A percentile compares a stretch with the other conserved stretches of the same genome.
phyloP scores from a whole-genome alignment of 768 basidiomycete genomes.

The Xerocomellus chrysenteron region DNA sequence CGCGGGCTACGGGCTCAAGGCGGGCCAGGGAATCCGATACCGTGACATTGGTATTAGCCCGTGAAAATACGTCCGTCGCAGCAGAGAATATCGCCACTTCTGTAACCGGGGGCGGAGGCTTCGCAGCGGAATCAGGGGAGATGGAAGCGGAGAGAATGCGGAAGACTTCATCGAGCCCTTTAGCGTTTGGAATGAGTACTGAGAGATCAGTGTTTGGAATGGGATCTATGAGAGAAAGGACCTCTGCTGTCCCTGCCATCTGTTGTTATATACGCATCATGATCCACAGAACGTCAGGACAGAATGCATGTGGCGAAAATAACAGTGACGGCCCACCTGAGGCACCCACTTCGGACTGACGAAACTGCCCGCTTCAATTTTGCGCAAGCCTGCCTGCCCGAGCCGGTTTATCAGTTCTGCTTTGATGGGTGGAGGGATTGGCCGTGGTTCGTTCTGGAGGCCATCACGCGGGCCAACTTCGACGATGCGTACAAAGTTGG shows the following conservation, averaged over 20 bases:
- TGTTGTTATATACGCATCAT: slow-evolving; percentile 31
- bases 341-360: slow-evolving; percentile 94
- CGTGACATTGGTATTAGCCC: slow-evolving; percentile 81
- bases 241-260: slow-evolving; percentile 87
- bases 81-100: slow-evolving; percentile 91
- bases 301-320: neutral
- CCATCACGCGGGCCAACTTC: slow-evolving; percentile 93
- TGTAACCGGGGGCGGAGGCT: slow-evolving; percentile 55
- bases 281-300: neutral
- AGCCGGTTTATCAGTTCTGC: slow-evolving; percentile 79
- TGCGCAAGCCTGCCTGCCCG: slow-evolving; percentile 60
- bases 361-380: slow-evolving; percentile 85
- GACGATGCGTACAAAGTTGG: slow-evolving; percentile 52
- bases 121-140: slow-evolving; percentile 28
- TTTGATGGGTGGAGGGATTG: slow-evolving; percentile 72
- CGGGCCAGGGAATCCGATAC: slow-evolving; percentile 67
- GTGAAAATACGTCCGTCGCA: slow-evolving; percentile 82
- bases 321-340: slow-evolving; percentile 47
- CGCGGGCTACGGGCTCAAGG: slow-evolving; percentile 58
- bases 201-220: slow-evolving; percentile 63
- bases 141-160: slow-evolving; percentile 43
- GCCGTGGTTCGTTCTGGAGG: slow-evolving; percentile 81
- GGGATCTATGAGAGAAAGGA: slow-evolving; percentile 58
- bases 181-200: slow-evolving; percentile 79
- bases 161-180: slow-evolving; percentile 70